Conservation (phyloP, 2,329 filamentous ascomycete species). For the Didymella pomorum region DNA sequence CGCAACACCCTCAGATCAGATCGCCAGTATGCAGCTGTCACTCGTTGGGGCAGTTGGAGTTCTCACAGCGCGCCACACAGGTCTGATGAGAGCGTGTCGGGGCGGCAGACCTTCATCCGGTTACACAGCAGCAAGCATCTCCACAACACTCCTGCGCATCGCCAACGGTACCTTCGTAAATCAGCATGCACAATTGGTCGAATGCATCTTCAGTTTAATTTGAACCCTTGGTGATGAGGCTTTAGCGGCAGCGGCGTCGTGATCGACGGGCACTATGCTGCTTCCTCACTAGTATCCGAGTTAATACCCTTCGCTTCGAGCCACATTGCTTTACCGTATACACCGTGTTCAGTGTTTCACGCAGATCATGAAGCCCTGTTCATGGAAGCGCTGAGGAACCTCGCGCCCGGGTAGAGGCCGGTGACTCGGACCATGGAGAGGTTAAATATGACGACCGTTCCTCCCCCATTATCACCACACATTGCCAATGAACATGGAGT, state of each 20-base stretch:
- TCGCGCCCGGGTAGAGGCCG: not conserved
- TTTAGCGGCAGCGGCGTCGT: slow-evolving; percentile 8
- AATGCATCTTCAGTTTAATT: not conserved
- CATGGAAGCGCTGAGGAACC: not conserved
- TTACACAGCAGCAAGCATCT: slow-evolving; percentile 2
- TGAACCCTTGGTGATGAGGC: slow-evolving; percentile 4
- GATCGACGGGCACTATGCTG: slow-evolving; percentile 20
- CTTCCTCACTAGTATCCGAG: not conserved
- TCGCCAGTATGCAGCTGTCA: not conserved
- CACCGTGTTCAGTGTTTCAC: slow-evolving; percentile 16
- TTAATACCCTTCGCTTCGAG: slow-evolving; percentile 11
- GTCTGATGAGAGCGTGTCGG: not conserved
- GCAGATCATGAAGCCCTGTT: slow-evolving; percentile 3
- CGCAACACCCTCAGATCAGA: not conserved
- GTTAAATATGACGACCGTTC: slow-evolving; percentile 8
- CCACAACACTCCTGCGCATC: not conserved
- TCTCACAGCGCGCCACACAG: not conserved
- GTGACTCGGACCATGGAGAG: not conserved
- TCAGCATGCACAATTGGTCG: slow-evolving; percentile 4
- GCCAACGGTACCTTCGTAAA: not conserved
- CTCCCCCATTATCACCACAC: not conserved
- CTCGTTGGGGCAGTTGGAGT: not conserved
- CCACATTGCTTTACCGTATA: slow-evolving; percentile 21
- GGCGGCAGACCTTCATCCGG: slow-evolving; percentile 1
- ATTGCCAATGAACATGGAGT: slow-evolving; percentile 26